Base-by-base conservation (phyloP, 2,329 filamentous ascomycete species). In the Periconia sp. region DNA sequence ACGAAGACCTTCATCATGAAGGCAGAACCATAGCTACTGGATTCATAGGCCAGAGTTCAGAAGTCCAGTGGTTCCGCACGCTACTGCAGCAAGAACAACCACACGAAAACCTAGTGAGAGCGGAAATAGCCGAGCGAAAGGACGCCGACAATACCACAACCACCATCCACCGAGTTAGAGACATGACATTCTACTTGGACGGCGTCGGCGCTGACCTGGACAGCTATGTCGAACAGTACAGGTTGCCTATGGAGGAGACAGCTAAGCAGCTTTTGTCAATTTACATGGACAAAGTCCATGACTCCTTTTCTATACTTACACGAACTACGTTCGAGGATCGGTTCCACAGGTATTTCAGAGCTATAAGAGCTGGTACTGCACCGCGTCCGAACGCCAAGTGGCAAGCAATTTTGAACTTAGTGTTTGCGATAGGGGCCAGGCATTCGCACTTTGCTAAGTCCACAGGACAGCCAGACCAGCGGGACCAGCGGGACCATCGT, bases 381-480 rank as follows among this genome's bases (percentile, higher is more conserved):
- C 49, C 54, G 2, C 48, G 34, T 4, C 42, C 61, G 3, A 61
- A 52, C 26, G 37, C 40, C 7, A 64, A 57, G 36, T 74, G 71
- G 71, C 61, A 68, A 24, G 66, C 65, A 6, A 71, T 71, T 13
- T 26, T 74, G 38, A 73, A 75, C 28, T 43, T 74, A 18, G 62
- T 74, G 2, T 72, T 74, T 40, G 72, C 72, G 3, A 69, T 75
- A n/a, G 71, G 65, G 4, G 65, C 71, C 25, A 66, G 65, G 39
- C 65, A 71, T 35, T 63, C 64, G n/a, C 59, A 68, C 38, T 58
- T 70, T 19, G 50, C 54, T n/a, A 54, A 65, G 31, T 57, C 58
- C 5, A 45, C 40, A 5, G 63, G 59, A 60, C 46, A 38, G 36
- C 54, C 37, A 3, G 56, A 62, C 13, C 56, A 61, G 15, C 50